These are phyloP conservation scores for Globisporangium solare DNA, from an alignment of 352 stramenopile genomes.

Conservation along the genomic window DNA sequence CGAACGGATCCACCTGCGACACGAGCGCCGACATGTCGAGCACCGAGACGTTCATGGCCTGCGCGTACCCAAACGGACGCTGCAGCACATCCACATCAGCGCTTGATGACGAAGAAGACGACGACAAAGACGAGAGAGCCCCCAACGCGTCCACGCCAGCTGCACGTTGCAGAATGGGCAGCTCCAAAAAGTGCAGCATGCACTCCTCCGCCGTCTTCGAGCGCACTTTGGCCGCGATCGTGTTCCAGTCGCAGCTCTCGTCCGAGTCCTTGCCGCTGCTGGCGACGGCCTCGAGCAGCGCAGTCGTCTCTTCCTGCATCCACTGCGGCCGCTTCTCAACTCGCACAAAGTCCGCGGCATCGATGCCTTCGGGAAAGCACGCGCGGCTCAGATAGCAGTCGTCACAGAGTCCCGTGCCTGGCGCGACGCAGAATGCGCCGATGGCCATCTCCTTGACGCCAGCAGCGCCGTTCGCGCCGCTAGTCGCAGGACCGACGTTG, in stretches of 20 bases:
- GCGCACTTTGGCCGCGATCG: constrained; percentile 58
- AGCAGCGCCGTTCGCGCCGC: constrained; percentile 5
- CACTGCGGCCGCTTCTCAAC: constrained; percentile 27
- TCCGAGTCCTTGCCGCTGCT: constrained; percentile 21
- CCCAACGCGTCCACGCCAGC: not conserved
- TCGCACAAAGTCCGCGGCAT: constrained; percentile 57
- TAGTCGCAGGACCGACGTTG: not conserved
- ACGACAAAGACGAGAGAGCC: not conserved
- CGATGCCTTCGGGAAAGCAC: constrained; percentile 51
- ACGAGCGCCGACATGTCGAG: constrained; percentile 51
- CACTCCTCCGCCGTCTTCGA: constrained; percentile 75
- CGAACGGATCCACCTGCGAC: constrained; percentile 54
- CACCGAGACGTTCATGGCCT: constrained; percentile 47
- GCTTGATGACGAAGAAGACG: no score
- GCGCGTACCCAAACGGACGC: constrained; percentile 37
- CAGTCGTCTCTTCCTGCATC: constrained; percentile 37
- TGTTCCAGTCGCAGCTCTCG: constrained; percentile 71
- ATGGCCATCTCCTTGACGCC: constrained; percentile 38
- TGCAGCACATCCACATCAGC: constrained; percentile 16
- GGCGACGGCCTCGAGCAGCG: constrained; percentile 47
- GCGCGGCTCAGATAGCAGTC: constrained; percentile 59
- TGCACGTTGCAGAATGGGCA: constrained; percentile 47
- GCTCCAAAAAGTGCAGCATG: constrained; percentile 71
- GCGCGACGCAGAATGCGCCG: constrained; percentile 35
- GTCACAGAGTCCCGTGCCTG: constrained; percentile 61